A percentile compares a stretch with the other conserved stretches of the same genome.
phyloP scores from a whole-genome alignment of 805 yeast species.

The Kodamaea laetipori region DNA sequence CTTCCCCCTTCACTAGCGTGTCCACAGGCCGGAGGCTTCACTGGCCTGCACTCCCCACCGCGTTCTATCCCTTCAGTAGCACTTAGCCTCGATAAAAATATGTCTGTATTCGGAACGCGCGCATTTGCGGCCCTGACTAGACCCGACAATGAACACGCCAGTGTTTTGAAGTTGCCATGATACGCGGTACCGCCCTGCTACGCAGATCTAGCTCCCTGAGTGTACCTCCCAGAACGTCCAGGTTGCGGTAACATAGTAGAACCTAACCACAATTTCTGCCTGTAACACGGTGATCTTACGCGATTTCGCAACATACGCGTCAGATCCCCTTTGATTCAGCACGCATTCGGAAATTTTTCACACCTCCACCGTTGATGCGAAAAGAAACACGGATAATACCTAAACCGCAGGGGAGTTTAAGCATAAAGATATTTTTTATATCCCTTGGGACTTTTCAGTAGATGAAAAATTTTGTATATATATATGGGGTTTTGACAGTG shows the following conservation, averaged over 20 bases:
- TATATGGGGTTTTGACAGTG: neutral
- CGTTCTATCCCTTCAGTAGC: slow-evolving; percentile 3
- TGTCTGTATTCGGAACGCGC: slow-evolving; percentile 1
- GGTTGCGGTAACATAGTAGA: neutral
- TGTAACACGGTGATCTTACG: too few relatives aligned
- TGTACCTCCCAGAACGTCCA: neutral
- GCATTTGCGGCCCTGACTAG: slow-evolving; percentile 1
- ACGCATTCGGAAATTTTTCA: slow-evolving; percentile 1
- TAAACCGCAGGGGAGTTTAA: neutral
- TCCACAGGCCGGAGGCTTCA: neutral
- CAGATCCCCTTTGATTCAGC: too few relatives aligned
- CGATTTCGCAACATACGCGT: too few relatives aligned
- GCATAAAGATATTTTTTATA: neutral
- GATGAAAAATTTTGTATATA: slow-evolving; percentile 1
- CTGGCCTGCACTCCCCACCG: slow-evolving; percentile 1
- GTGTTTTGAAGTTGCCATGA: slow-evolving; percentile 6
- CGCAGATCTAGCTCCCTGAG: too few relatives aligned
- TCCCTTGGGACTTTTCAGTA: slow-evolving; percentile 5
- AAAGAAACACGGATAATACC: slow-evolving; percentile 2
- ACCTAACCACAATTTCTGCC: too few relatives aligned
- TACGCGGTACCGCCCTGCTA: slow-evolving; percentile 7
- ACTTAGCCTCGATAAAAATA: slow-evolving; percentile 2
- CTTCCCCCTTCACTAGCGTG: too few relatives aligned
- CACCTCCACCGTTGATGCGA: slow-evolving; percentile 7
- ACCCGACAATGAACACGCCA: slow-evolving; percentile 3